phyloP scores from a whole-genome alignment of 2,329 filamentous ascomycete genomes.

The Stemphylium beticola region DNA sequence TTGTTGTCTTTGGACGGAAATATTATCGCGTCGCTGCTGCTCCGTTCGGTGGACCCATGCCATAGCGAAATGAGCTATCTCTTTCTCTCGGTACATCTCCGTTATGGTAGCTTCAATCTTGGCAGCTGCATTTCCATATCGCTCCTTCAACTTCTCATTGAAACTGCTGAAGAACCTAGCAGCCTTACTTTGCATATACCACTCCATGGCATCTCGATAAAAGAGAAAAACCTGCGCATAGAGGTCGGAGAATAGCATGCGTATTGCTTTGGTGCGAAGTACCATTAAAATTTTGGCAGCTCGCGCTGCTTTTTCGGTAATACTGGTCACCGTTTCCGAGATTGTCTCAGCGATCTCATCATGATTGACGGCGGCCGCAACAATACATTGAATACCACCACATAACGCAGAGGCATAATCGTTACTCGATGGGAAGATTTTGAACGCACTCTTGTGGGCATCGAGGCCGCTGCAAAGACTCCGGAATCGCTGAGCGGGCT shows the following conservation, averaged over 20 bases:
- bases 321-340: constrained; percentile 4
- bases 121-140: constrained; percentile 5
- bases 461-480: constrained; percentile 9
- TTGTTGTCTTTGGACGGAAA: not conserved
- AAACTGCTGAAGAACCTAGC: constrained; percentile 20
- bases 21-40: not conserved
- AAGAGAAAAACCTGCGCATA: constrained; percentile 17
- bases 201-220: constrained; percentile 14
- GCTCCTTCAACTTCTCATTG: constrained; percentile 15
- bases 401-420: constrained; percentile 13
- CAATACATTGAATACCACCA: constrained; percentile 9
- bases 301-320: constrained; percentile 6
- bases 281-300: constrained; percentile 6
- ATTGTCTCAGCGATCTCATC: constrained; percentile 11
- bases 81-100: constrained; percentile 7
- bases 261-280: constrained; percentile 3
- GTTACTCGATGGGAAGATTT: constrained; percentile 14
- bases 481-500: constrained; percentile 1
- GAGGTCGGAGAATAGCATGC: constrained; percentile 8
- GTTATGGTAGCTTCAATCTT: constrained; percentile 9
- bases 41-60: not conserved
- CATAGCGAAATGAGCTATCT: not conserved
- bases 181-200: constrained; percentile 14
- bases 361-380: constrained; percentile 10
- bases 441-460: constrained; percentile 10